Conservation (phyloP, 306 rosid genomes). For the Quercus robur region DNA sequence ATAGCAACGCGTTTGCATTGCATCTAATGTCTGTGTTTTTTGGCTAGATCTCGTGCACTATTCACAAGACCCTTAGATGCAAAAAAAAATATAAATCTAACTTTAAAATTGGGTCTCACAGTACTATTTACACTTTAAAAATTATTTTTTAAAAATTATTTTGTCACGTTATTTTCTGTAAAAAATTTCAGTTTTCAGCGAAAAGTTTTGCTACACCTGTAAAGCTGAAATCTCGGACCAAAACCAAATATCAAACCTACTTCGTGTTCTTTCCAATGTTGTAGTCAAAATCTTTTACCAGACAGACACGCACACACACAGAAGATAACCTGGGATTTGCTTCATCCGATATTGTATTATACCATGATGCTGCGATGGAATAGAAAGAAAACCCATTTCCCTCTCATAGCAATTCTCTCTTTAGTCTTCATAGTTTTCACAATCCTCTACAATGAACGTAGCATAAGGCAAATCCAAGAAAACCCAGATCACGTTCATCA, state of each 20-base stretch:
- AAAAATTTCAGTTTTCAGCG: too few species aligned
- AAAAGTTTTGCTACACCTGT: too few species aligned
- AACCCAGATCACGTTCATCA: constrained; percentile 39
- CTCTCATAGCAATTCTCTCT: constrained; percentile 48
- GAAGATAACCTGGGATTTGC: background rate
- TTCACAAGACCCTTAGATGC: too few species aligned
- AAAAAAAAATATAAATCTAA: too few species aligned
- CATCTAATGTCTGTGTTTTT: too few species aligned
- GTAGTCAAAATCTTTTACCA: background rate
- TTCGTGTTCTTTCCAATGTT: background rate
- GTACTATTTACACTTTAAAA: too few species aligned
- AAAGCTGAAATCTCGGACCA: background rate
- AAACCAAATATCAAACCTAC: background rate
- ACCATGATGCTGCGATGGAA: constrained; percentile 57
- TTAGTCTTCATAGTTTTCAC: constrained; percentile 52
- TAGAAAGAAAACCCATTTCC: constrained; percentile 63
- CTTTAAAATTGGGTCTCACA: too few species aligned
- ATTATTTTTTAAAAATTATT: too few species aligned
- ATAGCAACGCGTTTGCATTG: too few species aligned
- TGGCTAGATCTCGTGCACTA: accelerated
- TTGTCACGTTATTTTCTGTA: too few species aligned
- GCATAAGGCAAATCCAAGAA: constrained; percentile 58
- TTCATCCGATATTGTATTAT: background rate
- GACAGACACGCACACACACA: background rate
- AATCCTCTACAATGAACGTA: constrained; percentile 64